A percentile compares a stretch with the other conserved stretches of the same genome.
Evolutionary conservation across 441 rosid species (phyloP).

Genomic region (Populus hybrid): DNA sequence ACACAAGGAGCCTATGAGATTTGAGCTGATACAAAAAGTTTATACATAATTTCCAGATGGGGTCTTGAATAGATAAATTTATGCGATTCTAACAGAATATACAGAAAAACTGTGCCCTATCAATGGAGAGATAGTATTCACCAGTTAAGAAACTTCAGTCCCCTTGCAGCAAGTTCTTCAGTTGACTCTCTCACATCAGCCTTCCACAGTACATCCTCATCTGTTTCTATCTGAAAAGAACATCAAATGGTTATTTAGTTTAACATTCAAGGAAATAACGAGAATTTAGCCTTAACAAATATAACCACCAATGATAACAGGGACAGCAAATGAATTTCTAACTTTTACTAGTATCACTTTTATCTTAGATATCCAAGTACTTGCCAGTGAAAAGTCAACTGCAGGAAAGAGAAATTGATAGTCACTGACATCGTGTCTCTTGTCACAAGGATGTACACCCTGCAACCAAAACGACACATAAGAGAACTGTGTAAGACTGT

Average conservation of each 20-base stretch:
- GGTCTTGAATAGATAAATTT: not conserved
- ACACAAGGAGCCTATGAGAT: not conserved
- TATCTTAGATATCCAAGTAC: constrained; percentile 38
- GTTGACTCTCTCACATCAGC: constrained; percentile 74
- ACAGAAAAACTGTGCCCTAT: not conserved
- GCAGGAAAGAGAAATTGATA: constrained; percentile 90
- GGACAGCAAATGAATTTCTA: constrained; percentile 12
- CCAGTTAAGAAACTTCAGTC: constrained; percentile 78
- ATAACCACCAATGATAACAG: constrained; percentile 17
- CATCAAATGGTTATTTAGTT: constrained; percentile 22
- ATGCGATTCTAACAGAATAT: not conserved
- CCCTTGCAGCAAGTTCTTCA: constrained; percentile 76
- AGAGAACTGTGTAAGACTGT: constrained; percentile 5
- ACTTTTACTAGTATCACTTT: constrained; percentile 12
- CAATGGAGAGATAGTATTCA: constrained; percentile 19
- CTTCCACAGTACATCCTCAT: constrained; percentile 75
- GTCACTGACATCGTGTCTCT: constrained; percentile 69
- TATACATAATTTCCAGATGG: not conserved
- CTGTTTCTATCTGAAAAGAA: constrained; percentile 62
- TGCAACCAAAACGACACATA: constrained; percentile 31
- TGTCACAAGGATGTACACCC: constrained; percentile 97
- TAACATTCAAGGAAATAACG: constrained; percentile 9
- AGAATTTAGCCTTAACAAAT: constrained; percentile 12
- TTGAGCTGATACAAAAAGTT: not conserved
- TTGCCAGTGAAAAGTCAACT: constrained; percentile 90